phyloP scores from a whole-genome alignment of 495 filamentous ascomycete genomes.

The Talaromyces ruber region DNA sequence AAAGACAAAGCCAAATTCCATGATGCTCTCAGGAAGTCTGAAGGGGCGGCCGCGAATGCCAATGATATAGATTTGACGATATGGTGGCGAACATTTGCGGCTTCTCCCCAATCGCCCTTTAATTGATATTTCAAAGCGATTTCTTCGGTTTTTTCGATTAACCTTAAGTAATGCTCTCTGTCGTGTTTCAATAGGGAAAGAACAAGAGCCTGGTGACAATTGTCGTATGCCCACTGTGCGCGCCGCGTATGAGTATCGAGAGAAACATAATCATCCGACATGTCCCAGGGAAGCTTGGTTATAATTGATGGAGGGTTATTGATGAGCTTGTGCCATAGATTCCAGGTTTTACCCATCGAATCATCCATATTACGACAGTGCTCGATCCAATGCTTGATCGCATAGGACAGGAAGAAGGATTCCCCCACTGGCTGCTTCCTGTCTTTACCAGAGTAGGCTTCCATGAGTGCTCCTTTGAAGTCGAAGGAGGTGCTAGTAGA shows the following conservation, averaged over 20 bases:
- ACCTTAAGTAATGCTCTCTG: background rate
- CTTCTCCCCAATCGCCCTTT: background rate
- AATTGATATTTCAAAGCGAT: background rate
- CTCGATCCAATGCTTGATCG: background rate
- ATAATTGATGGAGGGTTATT: conserved; percentile 1
- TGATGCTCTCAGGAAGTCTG: background rate
- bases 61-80: background rate
- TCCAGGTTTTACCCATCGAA: background rate
- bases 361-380: background rate
- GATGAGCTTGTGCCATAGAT: background rate
- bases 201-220: background rate
- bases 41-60: background rate
- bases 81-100: background rate
- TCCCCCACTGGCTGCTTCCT: background rate
- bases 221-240: background rate
- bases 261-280: background rate
- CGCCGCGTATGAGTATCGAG: background rate
- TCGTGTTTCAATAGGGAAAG: background rate
- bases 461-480: background rate
- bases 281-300: background rate
- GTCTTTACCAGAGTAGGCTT: background rate
- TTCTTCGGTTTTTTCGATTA: background rate
- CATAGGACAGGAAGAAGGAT: background rate
- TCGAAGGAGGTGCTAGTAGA: background rate
- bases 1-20: background rate